These are phyloP conservation scores for Alternaria sp. DNA, from an alignment of 2,329 filamentous ascomycete species.

Conservation along the genomic window DNA sequence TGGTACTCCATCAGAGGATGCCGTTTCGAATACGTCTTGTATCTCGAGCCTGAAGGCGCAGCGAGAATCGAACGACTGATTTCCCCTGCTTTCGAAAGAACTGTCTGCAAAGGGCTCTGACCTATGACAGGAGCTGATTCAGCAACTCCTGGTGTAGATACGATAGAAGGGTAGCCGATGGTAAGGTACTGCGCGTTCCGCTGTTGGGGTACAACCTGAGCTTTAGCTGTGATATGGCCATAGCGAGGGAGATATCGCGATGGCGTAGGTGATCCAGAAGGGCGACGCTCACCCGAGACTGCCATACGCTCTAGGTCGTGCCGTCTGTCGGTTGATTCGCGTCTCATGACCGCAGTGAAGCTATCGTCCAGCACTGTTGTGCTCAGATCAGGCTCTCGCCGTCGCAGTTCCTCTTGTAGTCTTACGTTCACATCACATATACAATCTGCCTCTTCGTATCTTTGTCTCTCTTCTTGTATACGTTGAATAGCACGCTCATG, in stretches of 20 bases:
- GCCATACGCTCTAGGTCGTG: not conserved
- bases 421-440: not conserved
- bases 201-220: not conserved
- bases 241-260: not conserved
- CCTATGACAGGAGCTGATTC: not conserved
- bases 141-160: not conserved
- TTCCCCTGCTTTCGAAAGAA: constrained; percentile 12
- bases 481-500: not conserved
- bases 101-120: constrained; percentile 1
- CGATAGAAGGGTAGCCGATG: not conserved
- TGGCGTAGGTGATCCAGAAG: not conserved
- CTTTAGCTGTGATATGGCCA: not conserved
- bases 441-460: not conserved
- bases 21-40: constrained; percentile 21
- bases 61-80: constrained; percentile 25
- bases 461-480: not conserved
- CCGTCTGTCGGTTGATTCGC: not conserved
- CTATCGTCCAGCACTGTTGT: not conserved
- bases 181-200: not conserved
- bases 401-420: not conserved
- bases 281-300: not conserved
- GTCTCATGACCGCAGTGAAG: not conserved
- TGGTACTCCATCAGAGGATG: not conserved
- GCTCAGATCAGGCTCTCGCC: not conserved
- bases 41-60: constrained; percentile 17